These are phyloP conservation scores for Pezicula radicicola DNA, from an alignment of 2,329 filamentous ascomycete species.

Conservation along the genomic window DNA sequence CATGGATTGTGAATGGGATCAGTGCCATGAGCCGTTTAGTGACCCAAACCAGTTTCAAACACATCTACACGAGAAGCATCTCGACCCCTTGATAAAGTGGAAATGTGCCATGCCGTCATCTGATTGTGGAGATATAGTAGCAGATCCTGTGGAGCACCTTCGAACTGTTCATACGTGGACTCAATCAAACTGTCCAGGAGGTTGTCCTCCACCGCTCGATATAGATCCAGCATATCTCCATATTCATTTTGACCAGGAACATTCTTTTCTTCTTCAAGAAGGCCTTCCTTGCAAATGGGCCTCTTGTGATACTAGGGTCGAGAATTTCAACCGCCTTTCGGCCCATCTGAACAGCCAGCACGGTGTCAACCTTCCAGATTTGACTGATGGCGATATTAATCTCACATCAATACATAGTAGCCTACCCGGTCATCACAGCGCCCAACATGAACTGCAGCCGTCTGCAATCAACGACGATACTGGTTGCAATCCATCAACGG, in stretches of 20 bases:
- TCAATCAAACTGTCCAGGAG: conserved; percentile 22
- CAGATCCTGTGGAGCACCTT: conserved; percentile 25
- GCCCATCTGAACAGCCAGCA: conserved; percentile 22
- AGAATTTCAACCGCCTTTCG: conserved; percentile 19
- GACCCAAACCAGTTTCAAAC: conserved; percentile 18
- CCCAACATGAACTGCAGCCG: background rate
- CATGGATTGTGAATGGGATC: conserved; percentile 16
- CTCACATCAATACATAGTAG: conserved; percentile 2
- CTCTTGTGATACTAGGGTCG: conserved; percentile 19
- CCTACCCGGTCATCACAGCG: background rate
- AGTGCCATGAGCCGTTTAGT: conserved; percentile 19
- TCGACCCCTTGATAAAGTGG: conserved; percentile 26
- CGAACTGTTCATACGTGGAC: conserved; percentile 22
- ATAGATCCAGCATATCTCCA: conserved; percentile 23
- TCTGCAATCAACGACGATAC: background rate
- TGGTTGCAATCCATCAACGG: background rate
- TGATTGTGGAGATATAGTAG: conserved; percentile 16
- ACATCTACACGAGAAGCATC: conserved; percentile 24
- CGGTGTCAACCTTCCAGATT: conserved; percentile 12
- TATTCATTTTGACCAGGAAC: conserved; percentile 24
- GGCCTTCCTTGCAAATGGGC: conserved; percentile 21
- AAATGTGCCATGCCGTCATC: conserved; percentile 22
- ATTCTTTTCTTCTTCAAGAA: conserved; percentile 23
- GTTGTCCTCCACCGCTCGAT: conserved; percentile 17
- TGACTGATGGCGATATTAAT: conserved; percentile 14